These are phyloP conservation scores for Avena insularis DNA, from an alignment of 176 grass and related monocot genomes.

Conservation along the genomic window DNA sequence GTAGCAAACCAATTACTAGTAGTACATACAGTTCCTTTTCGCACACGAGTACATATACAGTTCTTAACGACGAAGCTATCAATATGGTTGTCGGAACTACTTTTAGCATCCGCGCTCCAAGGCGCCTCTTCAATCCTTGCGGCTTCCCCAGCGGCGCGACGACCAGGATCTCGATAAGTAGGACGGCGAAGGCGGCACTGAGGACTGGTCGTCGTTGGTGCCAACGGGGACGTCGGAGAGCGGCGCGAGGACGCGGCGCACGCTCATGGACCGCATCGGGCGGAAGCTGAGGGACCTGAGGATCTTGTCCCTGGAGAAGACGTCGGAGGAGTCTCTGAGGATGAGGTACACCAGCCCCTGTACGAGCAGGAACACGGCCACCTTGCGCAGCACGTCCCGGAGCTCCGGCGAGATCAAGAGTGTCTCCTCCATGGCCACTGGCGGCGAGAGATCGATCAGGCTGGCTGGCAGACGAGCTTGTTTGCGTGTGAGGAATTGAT, in stretches of 20 bases:
- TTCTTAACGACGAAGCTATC: slow-evolving; percentile 10
- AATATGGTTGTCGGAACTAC: not conserved
- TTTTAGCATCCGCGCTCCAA: not conserved
- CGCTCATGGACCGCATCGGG: slow-evolving; percentile 67
- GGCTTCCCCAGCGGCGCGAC: slow-evolving; percentile 31
- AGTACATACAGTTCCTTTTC: too few relatives aligned
- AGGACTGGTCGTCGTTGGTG: slow-evolving; percentile 37
- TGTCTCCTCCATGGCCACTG: slow-evolving; percentile 48
- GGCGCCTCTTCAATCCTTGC: slow-evolving; percentile 33
- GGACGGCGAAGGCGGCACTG: not conserved
- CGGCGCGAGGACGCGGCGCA: slow-evolving; percentile 57
- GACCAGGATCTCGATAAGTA: not conserved
- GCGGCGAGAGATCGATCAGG: not conserved
- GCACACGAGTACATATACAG: not conserved
- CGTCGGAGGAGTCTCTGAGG: slow-evolving; percentile 69
- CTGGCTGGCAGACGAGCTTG: not conserved
- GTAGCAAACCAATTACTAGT: not conserved
- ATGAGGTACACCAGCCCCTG: slow-evolving; percentile 78
- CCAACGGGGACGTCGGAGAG: slow-evolving; percentile 67
- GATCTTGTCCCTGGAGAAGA: slow-evolving; percentile 59
- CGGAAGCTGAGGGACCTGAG: slow-evolving; percentile 70
- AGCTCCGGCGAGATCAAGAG: slow-evolving; percentile 61
- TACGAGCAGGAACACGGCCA: slow-evolving; percentile 66
- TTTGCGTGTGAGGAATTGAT: too few relatives aligned
- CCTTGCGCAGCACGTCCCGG: slow-evolving; percentile 56